A percentile compares a stretch with the other conserved stretches of the same genome.
Evolutionary conservation across 2,329 filamentous ascomycete species (phyloP).

Genomic region (Verticillium klebahnii): DNA sequence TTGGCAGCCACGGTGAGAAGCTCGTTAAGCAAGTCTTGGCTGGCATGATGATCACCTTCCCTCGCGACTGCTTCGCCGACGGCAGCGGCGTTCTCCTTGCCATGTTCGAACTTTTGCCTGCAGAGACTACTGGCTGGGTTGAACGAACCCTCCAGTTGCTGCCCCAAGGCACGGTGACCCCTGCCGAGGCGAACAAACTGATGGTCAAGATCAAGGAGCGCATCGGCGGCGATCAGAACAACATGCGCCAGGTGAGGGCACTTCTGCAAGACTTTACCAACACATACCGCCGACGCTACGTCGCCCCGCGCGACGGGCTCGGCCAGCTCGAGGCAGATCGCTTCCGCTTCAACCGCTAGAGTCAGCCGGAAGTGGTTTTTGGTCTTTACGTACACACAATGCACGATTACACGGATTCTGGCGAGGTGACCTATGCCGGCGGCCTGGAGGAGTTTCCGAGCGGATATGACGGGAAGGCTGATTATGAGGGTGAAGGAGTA

Average conservation of each 20-base stretch:
- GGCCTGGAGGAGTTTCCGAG: background rate
- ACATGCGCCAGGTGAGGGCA: conserved; percentile 71
- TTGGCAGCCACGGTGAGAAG: conserved; percentile 66
- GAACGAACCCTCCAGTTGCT: conserved; percentile 78
- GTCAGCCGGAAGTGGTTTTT: background rate
- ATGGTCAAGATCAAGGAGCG: conserved; percentile 76
- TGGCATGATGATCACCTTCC: conserved; percentile 99
- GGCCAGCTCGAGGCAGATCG: conserved; percentile 81
- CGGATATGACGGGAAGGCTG: background rate
- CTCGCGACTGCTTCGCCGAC: conserved; percentile 90
- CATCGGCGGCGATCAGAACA: conserved; percentile 58
- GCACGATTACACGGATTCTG: background rate
- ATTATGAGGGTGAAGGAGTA: background rate
- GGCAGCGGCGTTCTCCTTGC: conserved; percentile 88
- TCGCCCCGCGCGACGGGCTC: conserved; percentile 89
- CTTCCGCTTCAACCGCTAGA: conserved; percentile 62
- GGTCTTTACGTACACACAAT: background rate
- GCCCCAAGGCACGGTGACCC: conserved; percentile 74
- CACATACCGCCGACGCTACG: conserved; percentile 85
- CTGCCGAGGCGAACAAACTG: conserved; percentile 74
- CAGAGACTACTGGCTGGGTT: conserved; percentile 77
- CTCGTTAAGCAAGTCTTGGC: conserved; percentile 87
- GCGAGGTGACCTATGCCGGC: background rate
- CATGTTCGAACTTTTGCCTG: conserved; percentile 81
- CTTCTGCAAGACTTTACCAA: conserved; percentile 96